Base-by-base conservation (phyloP, 257 asterid genomes). In the Fraxinus anomala region DNA sequence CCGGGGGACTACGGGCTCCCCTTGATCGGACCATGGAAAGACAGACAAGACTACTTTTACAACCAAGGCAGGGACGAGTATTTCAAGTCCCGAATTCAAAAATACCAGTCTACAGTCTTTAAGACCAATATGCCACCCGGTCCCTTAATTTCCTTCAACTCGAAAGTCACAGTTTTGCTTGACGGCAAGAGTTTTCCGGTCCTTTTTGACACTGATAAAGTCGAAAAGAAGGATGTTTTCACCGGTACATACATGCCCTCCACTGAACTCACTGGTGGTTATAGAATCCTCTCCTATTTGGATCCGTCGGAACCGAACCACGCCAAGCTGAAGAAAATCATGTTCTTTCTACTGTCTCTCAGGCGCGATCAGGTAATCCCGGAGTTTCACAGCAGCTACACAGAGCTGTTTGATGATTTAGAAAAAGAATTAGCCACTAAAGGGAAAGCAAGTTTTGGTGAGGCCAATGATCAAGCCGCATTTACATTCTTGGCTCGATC, bases 51-150 rank as follows among this genome's bases (percentile, higher is more conserved):
- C 65, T 93, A 71, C 63, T 93, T 92, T 74, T 93, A 93, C 89
- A 87, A 90, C 79, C 98, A 93, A 79, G 98, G 98, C 31, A 79
- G 79, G 65, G 91, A 92, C 30, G 98, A 88, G 6, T 93, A 75
- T 26, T 93, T 93, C 92, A 89, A 84, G 31, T 90, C 98, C 4
- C 71, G 98, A 80, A 82, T 92, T 66, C 85, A 77, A 11, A 91
- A 89, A 34, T 77, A 91, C 80, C 80, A 87, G 4, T 93, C 98
- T 14, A 94, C 98, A 0, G 94, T 94, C 5, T 94, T 92, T 86
- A 42, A 88, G 14, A 81, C 92, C 12, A 94, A 94, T 81, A 94
- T 94, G 98, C 98, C 98, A 24, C 98, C 98, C 5, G 98, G 97
- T 1, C 97, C 97, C 0, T 78, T 89, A 79, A 89, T 94, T 59